These are phyloP conservation scores for Plectosphaerella plurivora DNA, from an alignment of 2,329 filamentous ascomycete species.

Conservation along the genomic window DNA sequence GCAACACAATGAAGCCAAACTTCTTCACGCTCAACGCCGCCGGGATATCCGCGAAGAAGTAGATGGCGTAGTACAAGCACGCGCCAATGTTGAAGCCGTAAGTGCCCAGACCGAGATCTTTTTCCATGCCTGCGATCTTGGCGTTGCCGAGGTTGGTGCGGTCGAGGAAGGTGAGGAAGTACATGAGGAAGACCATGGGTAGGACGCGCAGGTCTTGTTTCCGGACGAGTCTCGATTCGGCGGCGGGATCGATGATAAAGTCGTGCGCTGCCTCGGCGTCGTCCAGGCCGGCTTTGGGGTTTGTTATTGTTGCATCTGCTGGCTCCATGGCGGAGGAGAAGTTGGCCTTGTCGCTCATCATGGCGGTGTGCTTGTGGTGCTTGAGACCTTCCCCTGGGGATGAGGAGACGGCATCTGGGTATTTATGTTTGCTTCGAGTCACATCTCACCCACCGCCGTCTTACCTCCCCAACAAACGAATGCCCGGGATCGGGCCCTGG, in stretches of 20 bases:
- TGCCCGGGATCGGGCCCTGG: too few species aligned
- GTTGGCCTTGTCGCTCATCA: neutral
- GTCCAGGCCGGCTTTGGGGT: neutral
- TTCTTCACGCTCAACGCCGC: conserved; percentile 14
- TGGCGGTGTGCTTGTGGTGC: neutral
- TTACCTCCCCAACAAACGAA: too few species aligned
- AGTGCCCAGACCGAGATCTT: conserved; percentile 36
- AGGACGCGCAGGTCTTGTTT: conserved; percentile 24
- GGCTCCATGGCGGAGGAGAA: neutral
- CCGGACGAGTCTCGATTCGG: conserved; percentile 13
- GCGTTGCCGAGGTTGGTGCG: conserved; percentile 44
- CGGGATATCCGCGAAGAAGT: conserved; percentile 15
- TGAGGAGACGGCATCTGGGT: too few species aligned
- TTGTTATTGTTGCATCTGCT: neutral
- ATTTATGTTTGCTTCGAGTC: too few species aligned
- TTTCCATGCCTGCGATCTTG: conserved; percentile 32
- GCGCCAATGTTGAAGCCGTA: conserved; percentile 14
- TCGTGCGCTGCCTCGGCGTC: conserved; percentile 13
- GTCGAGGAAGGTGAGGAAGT: conserved; percentile 52
- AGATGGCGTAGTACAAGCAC: conserved; percentile 15
- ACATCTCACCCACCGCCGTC: too few species aligned
- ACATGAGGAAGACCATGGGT: conserved; percentile 51
- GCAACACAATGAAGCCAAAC: conserved; percentile 14
- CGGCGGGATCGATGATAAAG: conserved; percentile 11
- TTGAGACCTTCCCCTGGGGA: too few species aligned